These are phyloP conservation scores for Aspergillus felis DNA, from an alignment of 2,329 filamentous ascomycete genomes.

Conservation along the genomic window DNA sequence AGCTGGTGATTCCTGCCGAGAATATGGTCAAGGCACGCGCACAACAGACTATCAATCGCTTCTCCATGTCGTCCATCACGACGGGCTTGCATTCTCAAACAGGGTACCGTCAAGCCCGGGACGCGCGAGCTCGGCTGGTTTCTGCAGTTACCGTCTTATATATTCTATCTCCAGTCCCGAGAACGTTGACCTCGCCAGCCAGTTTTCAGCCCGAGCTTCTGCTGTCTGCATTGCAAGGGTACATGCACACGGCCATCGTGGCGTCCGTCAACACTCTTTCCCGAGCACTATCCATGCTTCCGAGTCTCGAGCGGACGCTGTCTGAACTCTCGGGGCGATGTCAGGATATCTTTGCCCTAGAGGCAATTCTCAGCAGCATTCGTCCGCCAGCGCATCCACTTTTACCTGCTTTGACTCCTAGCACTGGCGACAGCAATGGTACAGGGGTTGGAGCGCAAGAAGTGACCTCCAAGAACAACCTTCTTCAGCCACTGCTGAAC, in stretches of 20 bases:
- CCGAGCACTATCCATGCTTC: slow-evolving; percentile 72
- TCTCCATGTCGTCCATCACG: slow-evolving; percentile 64
- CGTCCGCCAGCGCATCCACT: slow-evolving; percentile 68
- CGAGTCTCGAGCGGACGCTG: slow-evolving; percentile 75
- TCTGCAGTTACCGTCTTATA: slow-evolving; percentile 76
- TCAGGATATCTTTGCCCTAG: slow-evolving; percentile 86
- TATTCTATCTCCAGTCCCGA: slow-evolving; percentile 67
- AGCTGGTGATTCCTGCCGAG: slow-evolving; percentile 69
- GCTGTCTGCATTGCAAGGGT: slow-evolving; percentile 71
- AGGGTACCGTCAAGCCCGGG: slow-evolving; percentile 63
- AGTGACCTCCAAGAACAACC: slow-evolving; percentile 34
- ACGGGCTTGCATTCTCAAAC: slow-evolving; percentile 31
- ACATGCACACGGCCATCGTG: slow-evolving; percentile 76
- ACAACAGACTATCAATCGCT: slow-evolving; percentile 78
- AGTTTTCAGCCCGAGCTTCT: slow-evolving; percentile 66
- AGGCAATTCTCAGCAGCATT: slow-evolving; percentile 67
- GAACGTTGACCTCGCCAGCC: slow-evolving; percentile 42
- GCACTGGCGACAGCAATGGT: slow-evolving; percentile 32
- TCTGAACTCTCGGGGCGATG: slow-evolving; percentile 78
- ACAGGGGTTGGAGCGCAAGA: not conserved
- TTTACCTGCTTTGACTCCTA: slow-evolving; percentile 31
- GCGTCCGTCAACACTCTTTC: slow-evolving; percentile 71
- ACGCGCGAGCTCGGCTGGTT: slow-evolving; percentile 67
- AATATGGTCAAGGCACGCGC: slow-evolving; percentile 67
- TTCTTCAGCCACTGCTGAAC: slow-evolving; percentile 69